Percentiles rank a stretch among this genome's conserved stretches.
Evolutionary conservation across 768 basidiomycete genomes (phyloP).

Genomic region (Leccinum disarticulatum): DNA sequence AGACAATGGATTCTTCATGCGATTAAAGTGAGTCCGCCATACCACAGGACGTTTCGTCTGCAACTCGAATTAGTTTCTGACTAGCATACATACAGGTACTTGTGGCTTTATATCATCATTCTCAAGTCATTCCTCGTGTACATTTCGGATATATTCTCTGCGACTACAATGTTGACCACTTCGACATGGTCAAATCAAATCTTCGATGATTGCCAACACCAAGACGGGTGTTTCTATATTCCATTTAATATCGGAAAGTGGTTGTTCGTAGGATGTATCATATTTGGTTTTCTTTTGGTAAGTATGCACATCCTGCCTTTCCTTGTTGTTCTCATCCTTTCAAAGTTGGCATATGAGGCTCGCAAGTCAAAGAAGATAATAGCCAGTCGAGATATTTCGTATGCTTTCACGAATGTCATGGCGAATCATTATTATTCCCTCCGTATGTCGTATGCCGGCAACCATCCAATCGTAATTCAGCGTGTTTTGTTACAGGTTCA

Average conservation of each 20-base stretch:
- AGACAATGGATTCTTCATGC: conserved; percentile 83
- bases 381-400: conserved; percentile 93
- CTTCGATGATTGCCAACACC: conserved; percentile 65
- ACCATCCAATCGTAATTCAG: background rate
- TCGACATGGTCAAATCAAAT: conserved; percentile 90
- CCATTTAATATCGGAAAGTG: conserved; percentile 90
- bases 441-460: conserved; percentile 50
- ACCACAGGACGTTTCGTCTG: background rate
- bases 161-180: conserved; percentile 93
- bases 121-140: conserved; percentile 97
- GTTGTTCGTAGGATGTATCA: conserved; percentile 98
- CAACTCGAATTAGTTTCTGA: conserved; percentile 11
- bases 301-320: conserved; percentile 23
- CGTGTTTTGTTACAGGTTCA: conserved; percentile 53
- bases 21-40: conserved; percentile 63
- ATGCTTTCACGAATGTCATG: conserved; percentile 97
- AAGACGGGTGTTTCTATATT: conserved; percentile 76
- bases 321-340: conserved; percentile 10
- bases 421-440: conserved; percentile 96
- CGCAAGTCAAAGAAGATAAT: conserved; percentile 94
- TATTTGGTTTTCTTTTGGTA: conserved; percentile 95
- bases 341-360: conserved; percentile 89
- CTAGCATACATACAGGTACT: conserved; percentile 57
- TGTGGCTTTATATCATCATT: conserved; percentile 90
- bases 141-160: conserved; percentile 96